These are phyloP conservation scores for Nissolia schottii DNA, from an alignment of 306 rosid genomes.

Conservation along the genomic window DNA sequence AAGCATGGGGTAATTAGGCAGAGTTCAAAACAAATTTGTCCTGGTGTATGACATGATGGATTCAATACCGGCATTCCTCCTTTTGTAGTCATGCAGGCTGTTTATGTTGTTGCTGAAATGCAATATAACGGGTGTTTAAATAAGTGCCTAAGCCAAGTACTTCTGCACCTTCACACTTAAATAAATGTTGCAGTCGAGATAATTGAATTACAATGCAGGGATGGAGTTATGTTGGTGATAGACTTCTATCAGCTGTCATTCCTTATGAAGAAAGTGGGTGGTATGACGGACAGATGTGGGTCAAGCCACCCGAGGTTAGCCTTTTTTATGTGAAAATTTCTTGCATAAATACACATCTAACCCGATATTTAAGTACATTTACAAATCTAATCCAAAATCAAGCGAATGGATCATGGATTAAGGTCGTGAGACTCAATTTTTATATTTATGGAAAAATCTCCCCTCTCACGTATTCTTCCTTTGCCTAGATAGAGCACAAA, in stretches of 20 bases:
- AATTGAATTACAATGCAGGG: constrained; percentile 50
- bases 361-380: too few relatives aligned
- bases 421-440: background rate
- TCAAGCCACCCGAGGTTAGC: constrained; percentile 94
- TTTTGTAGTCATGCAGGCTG: background rate
- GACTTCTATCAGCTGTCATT: constrained; percentile 92
- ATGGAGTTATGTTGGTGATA: constrained; percentile 98
- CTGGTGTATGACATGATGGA: background rate
- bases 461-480: constrained; percentile 9
- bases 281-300: constrained; percentile 99
- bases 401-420: background rate
- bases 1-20: background rate
- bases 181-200: background rate
- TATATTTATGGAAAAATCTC: background rate
- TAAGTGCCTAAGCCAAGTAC: background rate
- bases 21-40: background rate
- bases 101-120: constrained; percentile 3
- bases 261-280: constrained; percentile 99
- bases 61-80: background rate
- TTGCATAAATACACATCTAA: background rate
- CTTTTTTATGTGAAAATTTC: background rate
- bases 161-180: constrained; percentile 5
- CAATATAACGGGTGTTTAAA: background rate
- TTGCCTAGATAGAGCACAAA: constrained; percentile 3
- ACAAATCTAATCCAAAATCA: background rate